Conservation (phyloP, 2,329 filamentous ascomycete genomes). For the Monosporascus sp. region DNA sequence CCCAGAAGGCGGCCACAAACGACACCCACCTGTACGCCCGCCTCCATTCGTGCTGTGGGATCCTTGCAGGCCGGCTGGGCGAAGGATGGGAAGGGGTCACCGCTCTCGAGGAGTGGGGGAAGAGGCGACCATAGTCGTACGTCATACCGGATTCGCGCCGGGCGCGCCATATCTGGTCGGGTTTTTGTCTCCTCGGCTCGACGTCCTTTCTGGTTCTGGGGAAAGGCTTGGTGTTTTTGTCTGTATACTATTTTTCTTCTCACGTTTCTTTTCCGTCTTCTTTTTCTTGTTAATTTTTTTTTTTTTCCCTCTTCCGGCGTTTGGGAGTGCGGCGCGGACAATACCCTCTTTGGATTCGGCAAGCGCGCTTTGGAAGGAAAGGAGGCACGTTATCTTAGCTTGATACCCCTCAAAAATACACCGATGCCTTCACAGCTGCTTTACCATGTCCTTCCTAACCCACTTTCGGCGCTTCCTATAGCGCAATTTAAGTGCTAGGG, state of each 20-base stretch:
- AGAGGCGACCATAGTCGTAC: background rate
- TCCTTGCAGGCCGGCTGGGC: conserved; percentile 34
- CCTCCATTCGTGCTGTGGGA: conserved; percentile 41
- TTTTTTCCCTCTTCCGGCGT: background rate
- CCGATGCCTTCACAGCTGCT: background rate
- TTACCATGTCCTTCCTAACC: no score
- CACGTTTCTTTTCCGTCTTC: background rate
- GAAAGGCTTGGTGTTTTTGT: background rate
- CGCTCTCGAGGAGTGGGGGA: conserved; percentile 36
- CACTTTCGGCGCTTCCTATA: no score
- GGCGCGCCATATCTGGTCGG: no score
- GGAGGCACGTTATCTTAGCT: no score
- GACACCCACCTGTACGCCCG: conserved; percentile 34
- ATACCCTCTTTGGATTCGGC: background rate
- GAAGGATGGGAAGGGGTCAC: conserved; percentile 30
- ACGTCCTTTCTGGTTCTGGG: no score
- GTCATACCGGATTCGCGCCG: no score
- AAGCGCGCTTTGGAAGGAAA: no score
- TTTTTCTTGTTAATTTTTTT: background rate
- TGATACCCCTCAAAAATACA: background rate
- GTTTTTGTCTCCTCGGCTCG: no score
- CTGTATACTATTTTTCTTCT: background rate
- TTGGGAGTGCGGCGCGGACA: background rate
- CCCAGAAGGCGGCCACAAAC: conserved; percentile 28
- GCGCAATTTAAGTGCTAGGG: no score